These are phyloP conservation scores for Lichtheimia ramosa DNA, from an alignment of 371 early-diverging fungal species.

Conservation along the genomic window DNA sequence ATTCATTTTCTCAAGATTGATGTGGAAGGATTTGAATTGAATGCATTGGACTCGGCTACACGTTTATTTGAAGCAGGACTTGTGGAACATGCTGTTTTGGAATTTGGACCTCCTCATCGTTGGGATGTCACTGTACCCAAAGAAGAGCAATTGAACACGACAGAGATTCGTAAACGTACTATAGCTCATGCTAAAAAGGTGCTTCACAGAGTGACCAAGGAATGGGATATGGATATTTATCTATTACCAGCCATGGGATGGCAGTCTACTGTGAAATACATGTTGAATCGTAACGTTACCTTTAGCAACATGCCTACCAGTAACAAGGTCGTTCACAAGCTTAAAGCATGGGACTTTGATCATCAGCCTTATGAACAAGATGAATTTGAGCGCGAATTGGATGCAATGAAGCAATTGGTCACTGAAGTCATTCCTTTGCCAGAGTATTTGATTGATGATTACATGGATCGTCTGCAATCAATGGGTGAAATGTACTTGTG, in stretches of 20 bases:
- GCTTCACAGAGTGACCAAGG: slow-evolving; percentile 16
- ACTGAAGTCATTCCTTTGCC: slow-evolving; percentile 43
- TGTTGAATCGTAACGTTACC: slow-evolving; percentile 28
- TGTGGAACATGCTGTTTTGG: slow-evolving; percentile 42
- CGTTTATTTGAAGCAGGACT: slow-evolving; percentile 35
- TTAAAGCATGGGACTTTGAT: slow-evolving; percentile 50
- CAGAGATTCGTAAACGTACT: slow-evolving; percentile 22
- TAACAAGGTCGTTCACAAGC: slow-evolving; percentile 32
- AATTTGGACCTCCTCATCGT: slow-evolving; percentile 46
- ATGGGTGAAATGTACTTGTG: slow-evolving; percentile 55
- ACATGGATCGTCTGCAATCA: slow-evolving; percentile 27
- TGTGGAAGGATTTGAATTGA: slow-evolving; percentile 50
- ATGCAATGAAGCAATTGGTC: slow-evolving; percentile 28
- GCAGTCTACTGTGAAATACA: slow-evolving; percentile 35
- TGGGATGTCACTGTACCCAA: slow-evolving; percentile 42
- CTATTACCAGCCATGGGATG: slow-evolving; percentile 45
- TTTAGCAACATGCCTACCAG: slow-evolving; percentile 13
- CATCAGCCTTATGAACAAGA: slow-evolving; percentile 32
- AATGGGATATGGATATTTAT: slow-evolving; percentile 42
- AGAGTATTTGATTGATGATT: slow-evolving; percentile 26
- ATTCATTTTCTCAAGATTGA: slow-evolving; percentile 53
- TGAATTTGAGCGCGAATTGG: slow-evolving; percentile 44
- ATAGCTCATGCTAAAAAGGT: slow-evolving; percentile 13
- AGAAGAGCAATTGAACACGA: slow-evolving; percentile 6
- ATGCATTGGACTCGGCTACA: slow-evolving; percentile 38